Percentiles rank a stretch among this genome's conserved stretches.
These are phyloP conservation scores for Penicillium verrucosum DNA, from an alignment of 2,329 filamentous ascomycete species.

Conservation along the genomic window DNA sequence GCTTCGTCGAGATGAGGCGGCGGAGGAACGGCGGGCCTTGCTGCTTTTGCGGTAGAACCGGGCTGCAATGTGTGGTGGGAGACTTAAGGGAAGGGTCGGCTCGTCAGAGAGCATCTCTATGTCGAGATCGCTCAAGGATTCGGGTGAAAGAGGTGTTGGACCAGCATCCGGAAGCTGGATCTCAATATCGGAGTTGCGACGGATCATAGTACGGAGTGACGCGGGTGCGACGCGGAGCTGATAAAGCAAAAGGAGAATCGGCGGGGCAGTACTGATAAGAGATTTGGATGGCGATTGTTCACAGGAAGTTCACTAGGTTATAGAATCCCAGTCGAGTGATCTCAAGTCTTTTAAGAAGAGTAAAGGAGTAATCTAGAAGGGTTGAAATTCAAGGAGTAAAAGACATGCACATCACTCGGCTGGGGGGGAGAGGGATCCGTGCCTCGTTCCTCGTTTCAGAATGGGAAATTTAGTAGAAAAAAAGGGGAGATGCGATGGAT, in stretches of 20 bases:
- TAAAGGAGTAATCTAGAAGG: slow-evolving; percentile 1
- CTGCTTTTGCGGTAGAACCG: slow-evolving; percentile 57
- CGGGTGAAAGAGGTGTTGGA: slow-evolving; percentile 24
- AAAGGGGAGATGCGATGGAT: slow-evolving; percentile 3
- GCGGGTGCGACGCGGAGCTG: slow-evolving; percentile 41
- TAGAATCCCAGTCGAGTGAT: background rate
- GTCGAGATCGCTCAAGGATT: slow-evolving; percentile 32
- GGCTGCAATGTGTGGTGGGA: slow-evolving; percentile 61
- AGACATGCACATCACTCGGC: slow-evolving; percentile 15
- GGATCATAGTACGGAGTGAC: slow-evolving; percentile 32
- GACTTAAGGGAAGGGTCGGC: slow-evolving; percentile 42
- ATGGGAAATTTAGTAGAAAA: slow-evolving; percentile 20
- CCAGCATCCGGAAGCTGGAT: slow-evolving; percentile 39
- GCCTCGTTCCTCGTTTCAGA: slow-evolving; percentile 38
- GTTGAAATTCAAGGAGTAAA: slow-evolving; percentile 10
- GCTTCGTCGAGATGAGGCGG: slow-evolving; percentile 61
- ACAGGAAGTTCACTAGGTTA: background rate
- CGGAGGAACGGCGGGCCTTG: slow-evolving; percentile 57
- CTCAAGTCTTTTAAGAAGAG: background rate
- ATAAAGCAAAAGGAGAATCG: slow-evolving; percentile 10
- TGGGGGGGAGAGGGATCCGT: slow-evolving; percentile 29
- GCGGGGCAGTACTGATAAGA: slow-evolving; percentile 52
- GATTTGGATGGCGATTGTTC: slow-evolving; percentile 9
- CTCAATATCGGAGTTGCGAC: slow-evolving; percentile 44
- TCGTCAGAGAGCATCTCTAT: slow-evolving; percentile 44